Conservation (phyloP, 805 yeast species). For the Cyberlindnera meyerae region DNA sequence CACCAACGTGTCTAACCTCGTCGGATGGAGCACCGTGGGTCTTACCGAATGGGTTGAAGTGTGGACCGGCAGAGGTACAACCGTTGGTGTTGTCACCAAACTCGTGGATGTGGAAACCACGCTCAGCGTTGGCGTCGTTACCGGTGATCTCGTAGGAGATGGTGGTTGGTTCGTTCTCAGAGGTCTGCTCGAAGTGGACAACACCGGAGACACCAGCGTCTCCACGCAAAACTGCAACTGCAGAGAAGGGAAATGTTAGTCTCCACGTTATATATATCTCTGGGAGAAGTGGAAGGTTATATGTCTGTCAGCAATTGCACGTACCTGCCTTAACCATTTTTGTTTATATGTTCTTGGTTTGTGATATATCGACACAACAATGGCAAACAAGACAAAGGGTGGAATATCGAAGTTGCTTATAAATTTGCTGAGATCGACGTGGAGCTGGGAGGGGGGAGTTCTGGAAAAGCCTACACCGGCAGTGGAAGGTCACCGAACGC, state of each 20-base stretch:
- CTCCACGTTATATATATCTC: too few species aligned
- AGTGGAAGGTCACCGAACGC: too few species aligned
- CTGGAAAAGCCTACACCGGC: too few species aligned
- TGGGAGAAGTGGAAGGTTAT: too few species aligned
- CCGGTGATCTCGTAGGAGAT: constrained; percentile 87
- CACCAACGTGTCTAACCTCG: constrained; percentile 84
- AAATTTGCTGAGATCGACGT: too few species aligned
- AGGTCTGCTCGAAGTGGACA: constrained; percentile 79
- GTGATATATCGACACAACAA: too few species aligned
- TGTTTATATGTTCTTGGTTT: constrained; percentile 1
- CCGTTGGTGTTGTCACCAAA: constrained; percentile 99
- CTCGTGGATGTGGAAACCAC: constrained; percentile 98
- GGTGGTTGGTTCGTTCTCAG: constrained; percentile 79
- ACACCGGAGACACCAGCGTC: constrained; percentile 85
- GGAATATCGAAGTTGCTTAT: constrained; percentile 8
- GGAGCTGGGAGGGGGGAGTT: too few species aligned
- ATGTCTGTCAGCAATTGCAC: constrained; percentile 7
- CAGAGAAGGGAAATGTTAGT: constrained; percentile 3
- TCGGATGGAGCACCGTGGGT: constrained; percentile 92
- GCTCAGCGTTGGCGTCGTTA: constrained; percentile 77
- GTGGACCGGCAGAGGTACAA: constrained; percentile 98
- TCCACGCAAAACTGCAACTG: constrained; percentile 95
- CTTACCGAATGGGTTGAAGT: constrained; percentile 87
- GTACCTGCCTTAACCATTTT: constrained; percentile 29
- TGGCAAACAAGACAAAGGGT: too few species aligned